Evolutionary conservation across 108 stramenopile species (phyloP), one percentile per base, ranked within the genome.

Genomic region (Cylindrotheca closterium): DNA sequence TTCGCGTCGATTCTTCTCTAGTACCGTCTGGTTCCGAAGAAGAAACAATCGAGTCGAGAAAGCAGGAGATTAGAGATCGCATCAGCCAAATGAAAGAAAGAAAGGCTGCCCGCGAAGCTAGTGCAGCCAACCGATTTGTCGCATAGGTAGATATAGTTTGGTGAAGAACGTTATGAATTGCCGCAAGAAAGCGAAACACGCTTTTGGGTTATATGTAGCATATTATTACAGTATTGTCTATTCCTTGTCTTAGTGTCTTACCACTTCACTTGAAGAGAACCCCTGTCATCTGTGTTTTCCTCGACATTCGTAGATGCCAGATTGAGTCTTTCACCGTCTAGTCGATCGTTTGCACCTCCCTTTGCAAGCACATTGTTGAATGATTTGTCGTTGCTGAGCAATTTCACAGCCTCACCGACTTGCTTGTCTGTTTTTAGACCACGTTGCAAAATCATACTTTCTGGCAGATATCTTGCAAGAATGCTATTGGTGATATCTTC

Each of bases 401-500:
- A 54, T 55, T 91, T 82, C 1, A 85, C 72, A 4, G 92, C 84
- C 21, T 57, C 89, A 19, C 60, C 30, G 1, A 94, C 93, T 70
- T 91, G 89, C 31, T 53, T 60, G 51, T 94, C 93, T 15, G 69
- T 71, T 37, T 65, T 64, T 8, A 94, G 59, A 3, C 77, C 68
- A 27, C 79, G 71, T 57, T 91, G 87, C 53, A 94, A 74, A 10
- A 94, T 61, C 93, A 94, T 89, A 51, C 83, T 83, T 57, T 94
- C 93, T 15, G 93, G 93, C 2, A 94, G 47, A 57, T 91, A 94
- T 54, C 93, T 62, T 25, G 93, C 73, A 26, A 94, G 51, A 34
- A 94, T 94, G 52, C 74, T 78, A 51, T 82, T 81, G 25, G 83
- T 73, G 18, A 94, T 69, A 64, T 91, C 93, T 79, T 94, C 93